Conservation (phyloP, 371 early-diverging fungal genomes). For the Mortierella sp. region DNA sequence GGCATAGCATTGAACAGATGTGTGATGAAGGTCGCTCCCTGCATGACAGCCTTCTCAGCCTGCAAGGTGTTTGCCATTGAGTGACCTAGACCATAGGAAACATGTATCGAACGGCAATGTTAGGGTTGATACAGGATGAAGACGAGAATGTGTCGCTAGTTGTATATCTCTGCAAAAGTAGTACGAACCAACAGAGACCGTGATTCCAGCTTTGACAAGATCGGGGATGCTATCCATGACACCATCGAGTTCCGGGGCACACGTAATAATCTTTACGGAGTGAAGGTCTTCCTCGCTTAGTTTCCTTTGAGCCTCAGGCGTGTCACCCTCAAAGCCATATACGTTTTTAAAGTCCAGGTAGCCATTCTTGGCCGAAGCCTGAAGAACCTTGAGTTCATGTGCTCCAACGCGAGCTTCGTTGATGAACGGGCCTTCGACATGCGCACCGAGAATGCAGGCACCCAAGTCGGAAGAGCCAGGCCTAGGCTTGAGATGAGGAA, state of each 20-base stretch:
- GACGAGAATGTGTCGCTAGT: too few relatives aligned
- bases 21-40: conserved; percentile 80
- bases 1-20: conserved; percentile 91
- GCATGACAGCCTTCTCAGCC: conserved; percentile 77
- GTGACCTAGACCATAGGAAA: conserved; percentile 68
- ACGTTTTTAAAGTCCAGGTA: conserved; percentile 76
- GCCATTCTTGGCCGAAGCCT: conserved; percentile 72
- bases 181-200: conserved; percentile 74
- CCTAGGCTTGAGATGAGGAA: conserved; percentile 77
- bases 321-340: conserved; percentile 69
- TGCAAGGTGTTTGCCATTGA: conserved; percentile 78
- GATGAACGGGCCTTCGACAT: conserved; percentile 90
- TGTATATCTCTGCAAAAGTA: too few relatives aligned
- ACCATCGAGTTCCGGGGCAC: conserved; percentile 88
- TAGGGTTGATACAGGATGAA: too few relatives aligned
- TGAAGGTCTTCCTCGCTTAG: conserved; percentile 62
- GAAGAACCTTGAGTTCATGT: conserved; percentile 77
- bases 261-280: conserved; percentile 79
- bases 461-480: conserved; percentile 75
- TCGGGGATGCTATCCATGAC: conserved; percentile 77
- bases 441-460: conserved; percentile 86
- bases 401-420: conserved; percentile 82
- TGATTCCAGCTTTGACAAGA: conserved; percentile 80
- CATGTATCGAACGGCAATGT: too few relatives aligned
- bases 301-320: conserved; percentile 59